Conservation (phyloP, 2,329 filamentous ascomycete genomes). For the Apiospora arundinis region DNA sequence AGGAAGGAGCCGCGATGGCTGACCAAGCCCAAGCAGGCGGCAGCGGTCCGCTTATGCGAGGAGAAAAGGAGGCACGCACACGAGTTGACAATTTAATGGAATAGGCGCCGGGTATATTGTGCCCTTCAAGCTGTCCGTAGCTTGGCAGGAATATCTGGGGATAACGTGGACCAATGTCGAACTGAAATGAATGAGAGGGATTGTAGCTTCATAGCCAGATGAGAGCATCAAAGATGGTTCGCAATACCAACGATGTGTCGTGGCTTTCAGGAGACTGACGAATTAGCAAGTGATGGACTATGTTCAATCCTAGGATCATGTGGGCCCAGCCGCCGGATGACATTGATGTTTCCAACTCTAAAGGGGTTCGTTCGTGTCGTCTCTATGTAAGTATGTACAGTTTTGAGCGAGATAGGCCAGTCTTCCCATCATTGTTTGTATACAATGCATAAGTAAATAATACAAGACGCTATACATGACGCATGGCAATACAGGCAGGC, state of each 20-base stretch:
- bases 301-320: not conserved
- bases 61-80: not conserved
- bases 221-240: not conserved
- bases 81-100: not conserved
- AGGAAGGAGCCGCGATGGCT: not conserved
- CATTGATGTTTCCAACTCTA: slow-evolving; percentile 5
- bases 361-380: not conserved
- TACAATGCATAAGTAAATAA: slow-evolving; percentile 19
- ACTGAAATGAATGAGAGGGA: not conserved
- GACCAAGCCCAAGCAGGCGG: not conserved
- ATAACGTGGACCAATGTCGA: not conserved
- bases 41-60: not conserved
- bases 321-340: not conserved
- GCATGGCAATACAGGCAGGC: not conserved
- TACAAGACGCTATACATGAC: slow-evolving; percentile 19
- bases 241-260: not conserved
- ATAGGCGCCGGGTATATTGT: not conserved
- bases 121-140: not conserved
- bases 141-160: not conserved
- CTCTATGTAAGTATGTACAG: not conserved
- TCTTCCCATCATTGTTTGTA: not conserved
- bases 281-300: not conserved
- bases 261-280: not conserved
- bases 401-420: not conserved
- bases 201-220: not conserved